Percentiles rank a stretch among this genome's conserved stretches.
These are phyloP conservation scores for Trichoderma semiorbis DNA, from an alignment of 2,329 filamentous ascomycete species.

Conservation along the genomic window DNA sequence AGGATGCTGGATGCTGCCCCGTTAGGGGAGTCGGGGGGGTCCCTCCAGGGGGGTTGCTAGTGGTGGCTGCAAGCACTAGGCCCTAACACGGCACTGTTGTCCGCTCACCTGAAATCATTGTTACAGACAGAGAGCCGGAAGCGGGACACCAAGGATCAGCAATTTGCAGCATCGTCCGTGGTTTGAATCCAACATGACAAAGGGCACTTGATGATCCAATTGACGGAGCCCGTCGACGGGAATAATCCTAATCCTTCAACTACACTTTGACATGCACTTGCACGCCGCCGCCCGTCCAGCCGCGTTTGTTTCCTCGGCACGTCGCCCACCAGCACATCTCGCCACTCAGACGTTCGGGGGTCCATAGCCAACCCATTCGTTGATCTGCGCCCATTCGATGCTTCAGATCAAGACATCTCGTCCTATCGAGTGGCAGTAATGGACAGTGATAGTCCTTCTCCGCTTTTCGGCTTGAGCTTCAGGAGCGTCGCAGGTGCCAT, in stretches of 20 bases:
- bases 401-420: background rate
- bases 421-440: background rate
- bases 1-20: background rate
- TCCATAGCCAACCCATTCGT: background rate
- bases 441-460: background rate
- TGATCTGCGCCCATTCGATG: background rate
- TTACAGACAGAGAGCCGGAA: slow-evolving; percentile 14
- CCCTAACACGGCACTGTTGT: slow-evolving; percentile 11
- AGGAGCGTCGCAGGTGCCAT: slow-evolving; percentile 7
- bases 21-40: background rate
- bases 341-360: background rate
- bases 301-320: background rate
- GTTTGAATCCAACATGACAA: background rate
- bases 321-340: background rate
- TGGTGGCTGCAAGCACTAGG: slow-evolving; percentile 17
- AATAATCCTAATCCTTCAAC: background rate
- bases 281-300: background rate
- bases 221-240: background rate
- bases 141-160: slow-evolving; percentile 6
- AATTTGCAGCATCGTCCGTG: slow-evolving; percentile 1
- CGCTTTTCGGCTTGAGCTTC: background rate
- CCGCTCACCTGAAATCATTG: slow-evolving; percentile 18
- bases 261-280: background rate
- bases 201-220: background rate
- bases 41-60: background rate